phyloP scores from a whole-genome alignment of 2,329 filamentous ascomycete species.

The Botryotinia narcissicola region DNA sequence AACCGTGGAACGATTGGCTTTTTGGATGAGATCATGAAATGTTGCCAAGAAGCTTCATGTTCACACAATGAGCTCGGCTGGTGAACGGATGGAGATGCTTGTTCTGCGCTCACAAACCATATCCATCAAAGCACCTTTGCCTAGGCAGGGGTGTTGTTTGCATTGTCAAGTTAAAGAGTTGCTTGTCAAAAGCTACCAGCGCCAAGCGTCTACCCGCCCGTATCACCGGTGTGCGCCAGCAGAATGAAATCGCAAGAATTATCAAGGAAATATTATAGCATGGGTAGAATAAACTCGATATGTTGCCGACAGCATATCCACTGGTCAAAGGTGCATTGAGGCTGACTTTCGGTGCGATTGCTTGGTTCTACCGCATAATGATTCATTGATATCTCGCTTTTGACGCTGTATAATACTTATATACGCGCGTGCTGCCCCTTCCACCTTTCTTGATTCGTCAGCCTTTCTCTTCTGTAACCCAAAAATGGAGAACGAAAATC shows the following conservation, averaged over 20 bases:
- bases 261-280: background rate
- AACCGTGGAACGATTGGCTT: background rate
- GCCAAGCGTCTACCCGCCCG: slow-evolving; percentile 4
- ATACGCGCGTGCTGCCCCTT: background rate
- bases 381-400: background rate
- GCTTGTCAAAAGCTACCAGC: background rate
- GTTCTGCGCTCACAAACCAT: background rate
- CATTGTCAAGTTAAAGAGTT: background rate
- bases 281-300: background rate
- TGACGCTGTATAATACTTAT: slow-evolving; percentile 14
- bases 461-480: background rate
- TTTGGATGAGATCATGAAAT: background rate
- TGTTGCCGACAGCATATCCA: background rate
- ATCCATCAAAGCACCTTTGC: background rate
- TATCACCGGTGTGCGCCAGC: background rate
- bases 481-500: slow-evolving; percentile 7
- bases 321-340: slow-evolving; percentile 3
- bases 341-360: slow-evolving; percentile 6
- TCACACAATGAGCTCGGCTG: background rate
- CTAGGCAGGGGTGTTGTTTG: background rate
- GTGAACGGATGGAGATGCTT: background rate
- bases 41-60: background rate
- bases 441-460: background rate
- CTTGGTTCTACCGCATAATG: slow-evolving; percentile 2
- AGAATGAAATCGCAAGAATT: slow-evolving; percentile 10